Evolutionary conservation across 2,329 filamentous ascomycete species (phyloP).

Genomic region (Ceratocystis cubensis): DNA sequence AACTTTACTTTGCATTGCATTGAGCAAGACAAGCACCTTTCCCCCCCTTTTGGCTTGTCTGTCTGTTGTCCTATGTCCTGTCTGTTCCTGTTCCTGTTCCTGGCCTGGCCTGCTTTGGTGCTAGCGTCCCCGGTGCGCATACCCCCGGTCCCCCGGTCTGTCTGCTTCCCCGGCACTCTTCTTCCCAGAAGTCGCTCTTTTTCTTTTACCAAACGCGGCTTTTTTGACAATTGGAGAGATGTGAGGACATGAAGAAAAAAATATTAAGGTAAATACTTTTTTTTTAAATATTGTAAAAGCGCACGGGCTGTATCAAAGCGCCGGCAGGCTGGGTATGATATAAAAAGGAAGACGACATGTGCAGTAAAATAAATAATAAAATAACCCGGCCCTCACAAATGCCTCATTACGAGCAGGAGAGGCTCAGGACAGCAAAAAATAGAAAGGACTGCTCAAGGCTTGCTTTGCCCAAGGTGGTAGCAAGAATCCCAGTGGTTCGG

Average conservation of each 20-base stretch:
- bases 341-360: not conserved
- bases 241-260: not conserved
- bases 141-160: not conserved
- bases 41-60: no score
- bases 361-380: not conserved
- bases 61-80: not conserved
- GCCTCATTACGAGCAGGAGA: not conserved
- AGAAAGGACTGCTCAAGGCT: not conserved
- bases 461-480: not conserved
- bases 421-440: not conserved
- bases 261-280: no score
- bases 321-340: not conserved
- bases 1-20: not conserved
- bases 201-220: not conserved
- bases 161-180: not conserved
- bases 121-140: no score
- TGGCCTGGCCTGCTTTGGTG: no score
- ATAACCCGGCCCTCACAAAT: not conserved
- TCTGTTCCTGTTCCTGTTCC: not conserved
- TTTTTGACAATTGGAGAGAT: not conserved
- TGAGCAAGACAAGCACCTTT: not conserved
- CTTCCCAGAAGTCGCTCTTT: not conserved
- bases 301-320: constrained; percentile 5
- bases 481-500: not conserved
- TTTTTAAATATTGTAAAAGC: not conserved